Conservation (phyloP, 2,329 filamentous ascomycete species). For the Monosporascus sp. region DNA sequence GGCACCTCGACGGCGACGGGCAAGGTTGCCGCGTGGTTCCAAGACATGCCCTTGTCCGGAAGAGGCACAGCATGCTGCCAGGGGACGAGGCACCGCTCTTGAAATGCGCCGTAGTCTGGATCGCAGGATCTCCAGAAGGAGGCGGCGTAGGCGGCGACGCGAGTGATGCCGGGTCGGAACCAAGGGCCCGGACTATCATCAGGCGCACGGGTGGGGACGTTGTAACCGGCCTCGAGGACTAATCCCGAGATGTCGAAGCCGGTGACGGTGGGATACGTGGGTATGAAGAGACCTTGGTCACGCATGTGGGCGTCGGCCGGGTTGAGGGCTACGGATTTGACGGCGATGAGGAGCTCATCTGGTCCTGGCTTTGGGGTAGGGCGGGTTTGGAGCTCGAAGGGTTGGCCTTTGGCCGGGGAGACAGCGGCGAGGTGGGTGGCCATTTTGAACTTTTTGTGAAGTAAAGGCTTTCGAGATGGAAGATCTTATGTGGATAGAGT, state of each 20-base stretch:
- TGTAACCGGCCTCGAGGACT: slow-evolving; percentile 35
- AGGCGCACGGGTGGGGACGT: slow-evolving; percentile 25
- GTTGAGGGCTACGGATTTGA: slow-evolving; percentile 45
- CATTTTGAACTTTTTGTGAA: slow-evolving; percentile 16
- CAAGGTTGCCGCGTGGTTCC: slow-evolving; percentile 35
- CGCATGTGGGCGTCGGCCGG: slow-evolving; percentile 40
- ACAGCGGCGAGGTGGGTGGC: slow-evolving; percentile 38
- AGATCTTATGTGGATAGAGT: neutral
- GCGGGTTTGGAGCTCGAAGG: slow-evolving; percentile 32
- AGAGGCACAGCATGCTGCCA: slow-evolving; percentile 35
- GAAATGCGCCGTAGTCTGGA: slow-evolving; percentile 43
- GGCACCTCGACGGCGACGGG: slow-evolving; percentile 34
- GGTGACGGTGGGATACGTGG: slow-evolving; percentile 35
- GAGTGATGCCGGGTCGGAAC: slow-evolving; percentile 30
- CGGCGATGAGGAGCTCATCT: slow-evolving; percentile 40
- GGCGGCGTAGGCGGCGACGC: slow-evolving; percentile 34
- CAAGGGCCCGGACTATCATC: slow-evolving; percentile 5
- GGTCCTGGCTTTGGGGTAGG: slow-evolving; percentile 40
- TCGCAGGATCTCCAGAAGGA: slow-evolving; percentile 36
- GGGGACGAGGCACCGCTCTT: slow-evolving; percentile 36
- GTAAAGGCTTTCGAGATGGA: neutral
- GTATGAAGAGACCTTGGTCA: slow-evolving; percentile 36
- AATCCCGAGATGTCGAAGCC: slow-evolving; percentile 40
- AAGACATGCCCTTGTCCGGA: slow-evolving; percentile 28
- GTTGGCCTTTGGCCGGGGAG: slow-evolving; percentile 27